Evolutionary conservation across 2,329 filamentous ascomycete species (phyloP).

Genomic region (Hymenoscyphus occultus): DNA sequence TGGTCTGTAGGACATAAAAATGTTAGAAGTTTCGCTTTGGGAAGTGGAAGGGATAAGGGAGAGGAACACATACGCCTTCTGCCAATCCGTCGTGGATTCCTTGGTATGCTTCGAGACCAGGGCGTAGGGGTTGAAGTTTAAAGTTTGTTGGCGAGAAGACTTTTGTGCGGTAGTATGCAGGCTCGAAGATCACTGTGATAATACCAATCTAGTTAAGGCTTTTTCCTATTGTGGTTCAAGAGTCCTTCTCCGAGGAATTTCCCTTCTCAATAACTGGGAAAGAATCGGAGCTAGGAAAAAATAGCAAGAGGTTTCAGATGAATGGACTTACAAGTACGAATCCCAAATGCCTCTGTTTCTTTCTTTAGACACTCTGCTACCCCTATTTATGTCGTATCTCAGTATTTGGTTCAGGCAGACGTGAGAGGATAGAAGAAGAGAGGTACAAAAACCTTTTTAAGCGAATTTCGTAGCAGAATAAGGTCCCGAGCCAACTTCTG

Average conservation of each 20-base stretch:
- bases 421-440: too few species aligned
- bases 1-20: slow-evolving; percentile 17
- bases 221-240: too few species aligned
- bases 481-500: slow-evolving; percentile 9
- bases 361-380: slow-evolving; percentile 9
- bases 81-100: slow-evolving; percentile 22
- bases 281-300: too few species aligned
- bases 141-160: slow-evolving; percentile 36
- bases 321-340: background rate
- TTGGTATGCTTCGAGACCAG: slow-evolving; percentile 28
- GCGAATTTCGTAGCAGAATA: slow-evolving; percentile 22
- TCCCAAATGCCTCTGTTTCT: slow-evolving; percentile 13
- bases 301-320: slow-evolving; percentile 4
- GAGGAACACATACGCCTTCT: slow-evolving; percentile 22
- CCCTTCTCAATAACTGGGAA: too few species aligned
- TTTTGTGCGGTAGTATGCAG: slow-evolving; percentile 49
- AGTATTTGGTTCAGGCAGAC: too few species aligned
- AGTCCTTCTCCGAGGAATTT: too few species aligned
- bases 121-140: slow-evolving; percentile 21
- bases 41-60: slow-evolving; percentile 25
- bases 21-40: too few species aligned
- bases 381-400: slow-evolving; percentile 4
- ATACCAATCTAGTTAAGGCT: too few species aligned
- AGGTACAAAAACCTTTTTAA: slow-evolving; percentile 12
- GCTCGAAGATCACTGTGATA: slow-evolving; percentile 39